Percentiles rank a stretch among this genome's conserved stretches.
phyloP scores from a whole-genome alignment of 345 rosid genomes.

The Brassica napus region Da-Ae NC_063446.1:14162001-14162500 shows the following conservation, averaged over 20 bases:
- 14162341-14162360: background rate
- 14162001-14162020: background rate
- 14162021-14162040: background rate
- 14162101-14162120: background rate
- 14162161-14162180: background rate
- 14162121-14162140: background rate
- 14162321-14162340: no score
- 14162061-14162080: background rate
- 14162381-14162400: background rate
- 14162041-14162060: background rate
- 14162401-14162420: background rate
- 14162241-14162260: no score
- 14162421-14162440: background rate
- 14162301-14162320: no score
- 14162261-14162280: no score
- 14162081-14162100: background rate
- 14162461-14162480: background rate
- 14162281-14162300: no score
- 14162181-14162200: no score
- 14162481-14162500: background rate
- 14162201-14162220: no score
- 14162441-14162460: background rate
- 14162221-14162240: no score
- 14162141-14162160: background rate
- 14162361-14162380: background rate